Conservation (phyloP, 2,329 filamentous ascomycete species). For the Hypoxylon sp. region DNA sequence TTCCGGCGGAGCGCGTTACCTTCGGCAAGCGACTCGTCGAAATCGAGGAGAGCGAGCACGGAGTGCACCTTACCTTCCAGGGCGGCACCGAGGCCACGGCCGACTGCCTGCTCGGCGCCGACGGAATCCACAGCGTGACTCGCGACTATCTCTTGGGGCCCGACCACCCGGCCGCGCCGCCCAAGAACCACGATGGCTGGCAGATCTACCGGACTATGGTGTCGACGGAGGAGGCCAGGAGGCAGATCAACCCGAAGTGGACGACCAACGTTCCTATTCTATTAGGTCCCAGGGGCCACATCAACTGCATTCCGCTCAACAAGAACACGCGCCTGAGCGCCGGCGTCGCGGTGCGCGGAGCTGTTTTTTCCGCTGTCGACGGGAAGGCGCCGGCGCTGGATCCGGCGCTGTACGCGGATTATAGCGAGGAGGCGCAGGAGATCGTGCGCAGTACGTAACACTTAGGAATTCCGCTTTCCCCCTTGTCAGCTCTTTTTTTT, state of each 20-base stretch:
- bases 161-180: conserved; percentile 47
- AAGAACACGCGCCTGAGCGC: conserved; percentile 51
- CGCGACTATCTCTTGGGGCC: conserved; percentile 49
- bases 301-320: conserved; percentile 52
- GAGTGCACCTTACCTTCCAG: conserved; percentile 43
- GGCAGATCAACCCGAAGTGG: conserved; percentile 48
- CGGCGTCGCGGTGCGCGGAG: conserved; percentile 50
- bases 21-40: conserved; percentile 46
- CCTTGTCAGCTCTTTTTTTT: too few species aligned
- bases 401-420: conserved; percentile 47
- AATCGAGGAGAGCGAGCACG: conserved; percentile 29
- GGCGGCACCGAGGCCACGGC: conserved; percentile 45
- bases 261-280: conserved; percentile 51
- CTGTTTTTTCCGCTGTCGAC: conserved; percentile 19
- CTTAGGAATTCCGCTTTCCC: too few species aligned
- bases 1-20: conserved; percentile 40
- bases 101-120: conserved; percentile 53
- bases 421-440: conserved; percentile 49
- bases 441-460: conserved; percentile 41
- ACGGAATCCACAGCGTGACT: conserved; percentile 52
- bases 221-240: conserved; percentile 43
- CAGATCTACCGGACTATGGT: conserved; percentile 49
- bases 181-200: conserved; percentile 52
- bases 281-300: conserved; percentile 49
- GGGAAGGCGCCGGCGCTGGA: conserved; percentile 40